These are phyloP conservation scores for Rachicladosporium sp. DNA, from an alignment of 2,329 filamentous ascomycete genomes.

Conservation along the genomic window DNA sequence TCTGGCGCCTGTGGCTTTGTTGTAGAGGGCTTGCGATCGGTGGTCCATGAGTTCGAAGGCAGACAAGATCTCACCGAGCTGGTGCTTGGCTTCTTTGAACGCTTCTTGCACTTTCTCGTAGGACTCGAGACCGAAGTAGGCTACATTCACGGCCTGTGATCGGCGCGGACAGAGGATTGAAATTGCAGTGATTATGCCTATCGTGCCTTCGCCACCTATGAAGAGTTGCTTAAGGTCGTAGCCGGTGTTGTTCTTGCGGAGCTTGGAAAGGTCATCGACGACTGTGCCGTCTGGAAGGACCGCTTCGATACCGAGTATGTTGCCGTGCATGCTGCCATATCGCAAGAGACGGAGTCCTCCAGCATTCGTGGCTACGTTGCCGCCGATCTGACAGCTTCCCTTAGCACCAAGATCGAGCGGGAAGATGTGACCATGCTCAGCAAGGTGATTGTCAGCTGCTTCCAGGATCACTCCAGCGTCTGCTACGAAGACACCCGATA, in stretches of 20 bases:
- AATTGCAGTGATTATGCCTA: constrained; percentile 84
- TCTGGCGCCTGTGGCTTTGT: constrained; percentile 61
- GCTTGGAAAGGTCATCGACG: constrained; percentile 71
- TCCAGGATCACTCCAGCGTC: constrained; percentile 90
- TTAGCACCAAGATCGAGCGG: constrained; percentile 96
- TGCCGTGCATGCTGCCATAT: constrained; percentile 91
- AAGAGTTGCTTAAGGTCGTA: constrained; percentile 97
- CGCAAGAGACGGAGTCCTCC: constrained; percentile 79
- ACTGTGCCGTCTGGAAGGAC: constrained; percentile 90
- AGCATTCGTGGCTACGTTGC: constrained; percentile 91
- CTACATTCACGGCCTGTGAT: constrained; percentile 81
- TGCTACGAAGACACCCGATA: constrained; percentile 77
- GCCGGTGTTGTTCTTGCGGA: constrained; percentile 97
- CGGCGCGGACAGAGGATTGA: constrained; percentile 82
- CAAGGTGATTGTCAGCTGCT: constrained; percentile 72
- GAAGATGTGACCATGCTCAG: constrained; percentile 76
- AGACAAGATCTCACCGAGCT: constrained; percentile 88
- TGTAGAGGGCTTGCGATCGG: constrained; percentile 65
- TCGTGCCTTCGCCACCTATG: constrained; percentile 87
- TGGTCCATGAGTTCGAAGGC: constrained; percentile 97
- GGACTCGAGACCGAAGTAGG: constrained; percentile 81
- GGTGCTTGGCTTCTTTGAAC: constrained; percentile 77
- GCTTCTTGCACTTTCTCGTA: constrained; percentile 80
- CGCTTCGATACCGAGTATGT: constrained; percentile 80
- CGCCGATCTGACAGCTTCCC: constrained; percentile 90